Conservation (phyloP, 2,329 filamentous ascomycete genomes). For the Pseudogymnoascus sp. region DNA sequence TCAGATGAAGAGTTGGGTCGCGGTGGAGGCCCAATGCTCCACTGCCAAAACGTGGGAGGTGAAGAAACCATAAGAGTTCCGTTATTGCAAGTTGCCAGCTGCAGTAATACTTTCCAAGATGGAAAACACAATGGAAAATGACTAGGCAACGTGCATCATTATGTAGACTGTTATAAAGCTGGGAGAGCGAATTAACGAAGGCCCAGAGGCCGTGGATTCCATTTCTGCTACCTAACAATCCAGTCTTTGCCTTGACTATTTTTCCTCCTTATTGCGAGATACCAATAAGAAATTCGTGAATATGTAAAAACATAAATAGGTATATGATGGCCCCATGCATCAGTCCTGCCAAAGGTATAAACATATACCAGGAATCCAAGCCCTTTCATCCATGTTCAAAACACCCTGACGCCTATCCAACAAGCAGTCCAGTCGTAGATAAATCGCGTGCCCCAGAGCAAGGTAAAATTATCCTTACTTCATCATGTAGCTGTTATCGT, state of each 20-base stretch:
- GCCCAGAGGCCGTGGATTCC: background rate
- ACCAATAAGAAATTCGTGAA: background rate
- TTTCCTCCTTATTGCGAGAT: background rate
- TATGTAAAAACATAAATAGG: background rate
- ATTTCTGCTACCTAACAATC: background rate
- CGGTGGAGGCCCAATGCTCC: background rate
- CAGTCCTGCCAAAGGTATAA: background rate
- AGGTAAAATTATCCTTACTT: background rate
- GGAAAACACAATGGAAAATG: background rate
- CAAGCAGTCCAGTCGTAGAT: background rate
- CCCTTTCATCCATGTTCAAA: background rate
- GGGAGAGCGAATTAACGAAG: background rate
- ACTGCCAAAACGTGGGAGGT: background rate
- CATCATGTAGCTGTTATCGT: slow-evolving; percentile 6
- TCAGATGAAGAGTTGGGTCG: background rate
- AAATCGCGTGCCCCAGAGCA: background rate
- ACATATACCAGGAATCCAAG: background rate
- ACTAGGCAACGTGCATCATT: background rate
- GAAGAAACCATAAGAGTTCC: background rate
- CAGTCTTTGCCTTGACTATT: background rate
- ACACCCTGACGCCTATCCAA: background rate
- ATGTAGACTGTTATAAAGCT: background rate
- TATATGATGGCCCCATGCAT: background rate
- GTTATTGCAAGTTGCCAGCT: background rate
- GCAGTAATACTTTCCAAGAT: background rate